phyloP scores from a whole-genome alignment of 371 early-diverging fungal species.

The Syncephalis plumigaleata region DNA sequence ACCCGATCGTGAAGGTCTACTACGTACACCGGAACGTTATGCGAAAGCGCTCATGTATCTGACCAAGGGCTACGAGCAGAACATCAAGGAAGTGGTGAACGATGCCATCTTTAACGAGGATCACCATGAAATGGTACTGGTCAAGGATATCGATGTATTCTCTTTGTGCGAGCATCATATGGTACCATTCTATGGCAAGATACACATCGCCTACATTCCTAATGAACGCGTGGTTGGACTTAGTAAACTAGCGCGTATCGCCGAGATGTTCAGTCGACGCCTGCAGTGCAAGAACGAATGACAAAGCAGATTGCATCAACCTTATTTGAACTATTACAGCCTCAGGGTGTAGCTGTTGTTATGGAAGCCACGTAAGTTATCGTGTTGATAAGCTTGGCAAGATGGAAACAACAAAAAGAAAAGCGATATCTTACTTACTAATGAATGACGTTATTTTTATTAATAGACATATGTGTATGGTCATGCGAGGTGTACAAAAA shows the following conservation, averaged over 20 bases:
- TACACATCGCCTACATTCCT: slow-evolving; percentile 91
- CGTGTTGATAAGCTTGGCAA: not conserved
- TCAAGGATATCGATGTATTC: slow-evolving; percentile 86
- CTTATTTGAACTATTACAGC: slow-evolving; percentile 76
- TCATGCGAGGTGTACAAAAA: slow-evolving; percentile 90
- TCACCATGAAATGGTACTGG: slow-evolving; percentile 97
- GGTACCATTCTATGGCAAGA: slow-evolving; percentile 95
- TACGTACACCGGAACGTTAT: slow-evolving; percentile 92
- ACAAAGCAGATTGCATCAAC: slow-evolving; percentile 93
- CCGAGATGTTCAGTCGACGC: slow-evolving; percentile 93
- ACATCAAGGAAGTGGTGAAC: slow-evolving; percentile 65
- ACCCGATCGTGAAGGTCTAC: slow-evolving; percentile 86
- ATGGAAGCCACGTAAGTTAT: slow-evolving; percentile 77
- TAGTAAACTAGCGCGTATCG: slow-evolving; percentile 91
- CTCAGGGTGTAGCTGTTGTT: slow-evolving; percentile 94
- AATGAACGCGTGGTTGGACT: slow-evolving; percentile 88
- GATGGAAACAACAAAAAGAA: slow-evolving; percentile 16
- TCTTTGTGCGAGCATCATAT: slow-evolving; percentile 97
- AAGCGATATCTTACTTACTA: not conserved
- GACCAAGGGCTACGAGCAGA: slow-evolving; percentile 90
- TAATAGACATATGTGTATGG: slow-evolving; percentile 78
- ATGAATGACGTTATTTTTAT: not conserved
- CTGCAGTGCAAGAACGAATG: slow-evolving; percentile 95
- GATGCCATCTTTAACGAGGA: slow-evolving; percentile 95
- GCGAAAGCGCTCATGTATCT: slow-evolving; percentile 95